Evolutionary conservation across 1,139 yeast species (phyloP), one percentile per base, ranked within the genome.

Genomic region (Protomyces arabidopsidicola): DNA sequence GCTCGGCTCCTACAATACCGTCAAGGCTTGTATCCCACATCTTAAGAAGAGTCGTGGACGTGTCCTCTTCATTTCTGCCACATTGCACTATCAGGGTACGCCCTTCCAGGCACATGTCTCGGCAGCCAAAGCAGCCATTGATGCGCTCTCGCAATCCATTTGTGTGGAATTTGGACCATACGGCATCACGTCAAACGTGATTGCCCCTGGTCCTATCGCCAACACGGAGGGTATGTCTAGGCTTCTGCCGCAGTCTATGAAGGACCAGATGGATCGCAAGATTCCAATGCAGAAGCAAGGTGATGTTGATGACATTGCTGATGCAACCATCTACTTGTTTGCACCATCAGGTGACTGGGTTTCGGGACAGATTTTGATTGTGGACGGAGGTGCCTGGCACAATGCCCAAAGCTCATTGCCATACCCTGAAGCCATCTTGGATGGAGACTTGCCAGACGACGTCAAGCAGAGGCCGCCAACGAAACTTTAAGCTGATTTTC

Each of bases 61-160:
- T 8, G 75, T 83, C 2, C 69, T 90, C 9, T 89, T 90, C 71
- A 87, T 90, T 18, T 83, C 90, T 62, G 95, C 97, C 1, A 90
- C 97, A 0, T 78, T 90, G 65, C 97, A 90, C 74, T 88, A 88
- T 75, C 83, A 86, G 70, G 97, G 97, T 20, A 83, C 87, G 53
- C 55, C 63, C 16, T 24, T 60, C 10, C 63, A 60, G 50, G 64
- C 57, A 5, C 97, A 90, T 69, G 96, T 89, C 0, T 87, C 90
- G 1, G 96, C 97, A 0, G 97, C 97, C 5, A 90, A 90, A 76
- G 96, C 97, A 0, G 97, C 96, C 22, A 83, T 90, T 42, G 97
- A 91, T 72, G 95, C 96, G 0, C 77, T 90, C 53, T 84, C 90
- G 22, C 84, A 86, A 69, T 86, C 90, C 0, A 75, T 90, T 67